Base-by-base conservation (phyloP, 176 grass and related monocot species). In the Carex pumila region DNA sequence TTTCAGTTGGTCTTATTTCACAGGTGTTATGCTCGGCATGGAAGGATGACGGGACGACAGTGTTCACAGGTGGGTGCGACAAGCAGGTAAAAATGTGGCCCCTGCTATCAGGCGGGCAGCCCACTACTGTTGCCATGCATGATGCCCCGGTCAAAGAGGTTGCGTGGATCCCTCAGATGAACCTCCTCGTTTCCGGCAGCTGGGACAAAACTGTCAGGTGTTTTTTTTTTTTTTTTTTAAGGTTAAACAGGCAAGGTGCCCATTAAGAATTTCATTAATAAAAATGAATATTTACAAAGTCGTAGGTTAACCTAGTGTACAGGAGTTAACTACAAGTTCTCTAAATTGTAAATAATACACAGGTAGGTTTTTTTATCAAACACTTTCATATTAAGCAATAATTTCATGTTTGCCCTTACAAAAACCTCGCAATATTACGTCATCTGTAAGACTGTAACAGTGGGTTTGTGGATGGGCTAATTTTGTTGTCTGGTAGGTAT, bases 11-110 rank as follows among this genome's bases (percentile, higher is more conserved):
- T 85, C 84, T 80, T 58, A 75, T 64, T 36, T 32, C 45, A 84
- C 68, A 98, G 95, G 95, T 94, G 1, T 86, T 98, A 74, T 98
- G 95, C 74, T 98, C 92, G 2, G 81, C 95, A 70, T 98, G 95
- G 92, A 98, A 98, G 85, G 95, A 94, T 59, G 92, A 98, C 65
- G 95, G 95, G 10, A 97, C 89, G 3, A 92, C 87, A 52, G 92
- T 97, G 4, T 97, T 97, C 89, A 88, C 94, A 30, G 94, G 92
- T 78, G 94, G 94, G 56, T 97, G 94, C 55, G 92, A 97, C 84
- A 97, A 97, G 84, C 88, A 86, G 56, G 92, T 94, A 32, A 97
- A 94, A 75, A 97, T 97, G 90, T 97, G 95, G 92, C 90, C 95
- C 75, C 74, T 97, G 32, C 73, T 97, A 65, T 90, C 92, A 61